Evolutionary conservation across 2,329 filamentous ascomycete species (phyloP).

Genomic region (Fusarium equiseti): DNA sequence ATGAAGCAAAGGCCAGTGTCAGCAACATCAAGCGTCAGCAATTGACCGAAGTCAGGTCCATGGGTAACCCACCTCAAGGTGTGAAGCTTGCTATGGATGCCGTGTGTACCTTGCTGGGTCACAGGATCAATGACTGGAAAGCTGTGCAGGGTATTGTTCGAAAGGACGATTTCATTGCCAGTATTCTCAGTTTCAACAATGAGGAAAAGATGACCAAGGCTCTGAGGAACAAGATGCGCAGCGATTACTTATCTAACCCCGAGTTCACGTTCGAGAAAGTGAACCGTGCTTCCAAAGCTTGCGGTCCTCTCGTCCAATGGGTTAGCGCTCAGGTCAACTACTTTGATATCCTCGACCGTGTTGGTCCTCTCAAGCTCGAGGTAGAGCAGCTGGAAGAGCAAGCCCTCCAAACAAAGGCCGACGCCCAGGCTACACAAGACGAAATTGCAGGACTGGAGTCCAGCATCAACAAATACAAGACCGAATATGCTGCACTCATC

Average conservation of each 20-base stretch:
- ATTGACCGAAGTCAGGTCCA: constrained; percentile 95
- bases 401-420: constrained; percentile 90
- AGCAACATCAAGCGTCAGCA: constrained; percentile 99
- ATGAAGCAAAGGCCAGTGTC: constrained; percentile 94
- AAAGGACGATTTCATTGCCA: constrained; percentile 95
- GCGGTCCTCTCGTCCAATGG: constrained; percentile 97
- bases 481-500: constrained; percentile 93
- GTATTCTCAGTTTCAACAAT: constrained; percentile 97
- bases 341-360: constrained; percentile 94
- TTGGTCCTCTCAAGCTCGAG: constrained; percentile 92
- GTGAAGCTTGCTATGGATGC: constrained; percentile 93
- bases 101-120: constrained; percentile 94
- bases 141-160: constrained; percentile 89
- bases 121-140: constrained; percentile 93
- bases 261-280: constrained; percentile 98
- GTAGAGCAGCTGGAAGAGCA: constrained; percentile 88
- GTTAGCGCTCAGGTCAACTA: constrained; percentile 96
- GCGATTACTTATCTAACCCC: constrained; percentile 89
- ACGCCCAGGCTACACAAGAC: constrained; percentile 90
- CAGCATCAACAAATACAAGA: constrained; percentile 95
- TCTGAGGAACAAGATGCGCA: constrained; percentile 88
- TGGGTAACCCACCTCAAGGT: constrained; percentile 91
- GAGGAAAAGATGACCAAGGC: constrained; percentile 91
- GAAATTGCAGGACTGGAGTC: constrained; percentile 86
- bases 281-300: constrained; percentile 95